Percentiles rank a stretch among this genome's conserved stretches.
Evolutionary conservation across 768 basidiomycete genomes (phyloP).

Genomic region (Thelephora aurantiotincta): DNA sequence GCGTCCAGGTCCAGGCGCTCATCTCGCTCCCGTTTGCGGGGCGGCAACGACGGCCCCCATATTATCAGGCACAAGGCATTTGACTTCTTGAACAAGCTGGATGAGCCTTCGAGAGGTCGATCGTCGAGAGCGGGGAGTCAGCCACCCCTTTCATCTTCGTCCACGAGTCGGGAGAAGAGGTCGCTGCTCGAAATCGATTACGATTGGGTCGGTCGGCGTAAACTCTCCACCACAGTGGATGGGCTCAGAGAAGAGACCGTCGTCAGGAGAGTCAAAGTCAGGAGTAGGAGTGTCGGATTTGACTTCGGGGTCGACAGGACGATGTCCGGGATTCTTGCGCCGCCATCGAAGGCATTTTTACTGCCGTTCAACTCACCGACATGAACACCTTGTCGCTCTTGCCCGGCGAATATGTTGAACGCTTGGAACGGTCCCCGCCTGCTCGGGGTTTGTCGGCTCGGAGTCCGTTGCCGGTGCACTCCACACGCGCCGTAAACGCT

Average conservation of each 20-base stretch:
- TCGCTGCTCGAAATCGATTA: not conserved
- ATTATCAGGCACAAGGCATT: too few relatives aligned
- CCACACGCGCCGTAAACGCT: too few relatives aligned
- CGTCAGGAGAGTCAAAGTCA: not conserved
- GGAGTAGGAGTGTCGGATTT: conserved; percentile 6
- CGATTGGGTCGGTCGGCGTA: not conserved
- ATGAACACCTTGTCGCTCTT: not conserved
- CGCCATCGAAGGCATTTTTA: not conserved
- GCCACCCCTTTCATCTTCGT: conserved; percentile 9
- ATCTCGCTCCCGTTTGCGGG: too few relatives aligned
- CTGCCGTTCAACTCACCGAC: not conserved
- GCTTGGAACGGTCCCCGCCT: not conserved
- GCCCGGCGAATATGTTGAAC: not conserved
- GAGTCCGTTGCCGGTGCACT: not conserved
- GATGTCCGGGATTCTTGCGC: not conserved
- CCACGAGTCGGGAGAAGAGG: conserved; percentile 5
- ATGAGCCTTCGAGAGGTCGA: too few relatives aligned
- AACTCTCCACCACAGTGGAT: too few relatives aligned
- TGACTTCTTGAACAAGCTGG: too few relatives aligned
- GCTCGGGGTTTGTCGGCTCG: not conserved
- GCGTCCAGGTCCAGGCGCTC: too few relatives aligned
- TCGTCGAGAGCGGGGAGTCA: conserved; percentile 11
- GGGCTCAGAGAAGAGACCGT: not conserved
- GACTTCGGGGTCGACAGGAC: not conserved
- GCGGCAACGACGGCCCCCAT: too few relatives aligned